Base-by-base conservation (phyloP, 2,329 filamentous ascomycete species). In the Curvularia lunata region DNA sequence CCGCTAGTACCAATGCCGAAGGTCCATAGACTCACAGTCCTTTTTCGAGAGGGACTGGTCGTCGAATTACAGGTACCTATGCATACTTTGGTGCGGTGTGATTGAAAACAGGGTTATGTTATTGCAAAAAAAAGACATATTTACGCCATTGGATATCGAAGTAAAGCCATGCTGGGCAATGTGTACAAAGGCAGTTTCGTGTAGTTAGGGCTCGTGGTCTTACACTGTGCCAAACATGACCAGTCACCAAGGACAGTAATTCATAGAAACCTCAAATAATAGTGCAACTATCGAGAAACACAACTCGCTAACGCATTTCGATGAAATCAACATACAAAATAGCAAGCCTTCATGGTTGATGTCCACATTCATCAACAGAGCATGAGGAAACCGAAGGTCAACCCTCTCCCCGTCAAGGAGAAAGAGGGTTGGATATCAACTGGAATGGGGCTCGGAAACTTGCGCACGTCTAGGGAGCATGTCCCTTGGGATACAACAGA, bases 121-220 rank as follows among this genome's bases (percentile, higher is more conserved):
- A 18, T 37, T 16, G 5, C 10, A 49, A 42, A 28, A 42, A 28
- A 32, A 54, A 32, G 34, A 25, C 32, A 7, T 37, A 16, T 16
- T n/a, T 38, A 58, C 38, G 40, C 49, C 40, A 32, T 54, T n/a
- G 16, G 16, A n/a, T 49, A 40, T 45, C 54, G 3, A 13, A 41
- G 18, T 5, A 32, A 16, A 28, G 9, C 5, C 19, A 30, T 46
- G 19, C 50, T n/a, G 42, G 34, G 18, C 13, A 25, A 49, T 38
- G 46, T 54, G 34, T 25, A 48, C 50, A 45, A 18, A 16, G 12
- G 34, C 25, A 40, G 6, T 16, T 45, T 43, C 34, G 27, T 46
- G 45, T 40, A 49, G 16, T 19, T 21, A 30, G 40, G 40, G 46
- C 30, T 54, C 40, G 32, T 37, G 18, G 18, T 19, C 30, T 30